These are phyloP conservation scores for Paecilomyces sp. DNA, from an alignment of 2,329 filamentous ascomycete species.

Conservation along the genomic window DNA sequence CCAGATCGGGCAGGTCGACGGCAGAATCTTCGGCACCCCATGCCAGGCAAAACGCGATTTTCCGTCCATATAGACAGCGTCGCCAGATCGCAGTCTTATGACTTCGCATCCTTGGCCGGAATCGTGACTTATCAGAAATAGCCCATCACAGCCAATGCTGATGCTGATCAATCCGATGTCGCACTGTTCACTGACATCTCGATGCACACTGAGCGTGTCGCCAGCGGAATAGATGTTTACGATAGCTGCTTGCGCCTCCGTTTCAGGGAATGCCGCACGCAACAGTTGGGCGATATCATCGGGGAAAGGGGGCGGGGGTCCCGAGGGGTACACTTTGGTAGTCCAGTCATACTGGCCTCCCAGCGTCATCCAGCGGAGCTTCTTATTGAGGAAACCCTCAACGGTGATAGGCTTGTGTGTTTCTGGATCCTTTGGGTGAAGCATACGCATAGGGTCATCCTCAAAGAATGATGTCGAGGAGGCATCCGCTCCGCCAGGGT, in stretches of 20 bases:
- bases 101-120: conserved; percentile 35
- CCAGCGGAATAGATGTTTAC: conserved; percentile 88
- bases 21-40: conserved; percentile 80
- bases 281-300: conserved; percentile 63
- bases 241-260: conserved; percentile 79
- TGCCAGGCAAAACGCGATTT: conserved; percentile 87
- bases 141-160: conserved; percentile 80
- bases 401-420: conserved; percentile 70
- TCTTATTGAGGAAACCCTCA: conserved; percentile 65
- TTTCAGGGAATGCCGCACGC: conserved; percentile 64
- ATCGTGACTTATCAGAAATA: conserved; percentile 76
- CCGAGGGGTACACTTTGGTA: conserved; percentile 67
- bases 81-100: conserved; percentile 70
- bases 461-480: conserved; percentile 43
- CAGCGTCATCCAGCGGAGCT: conserved; percentile 87
- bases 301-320: conserved; percentile 66
- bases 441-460: conserved; percentile 35
- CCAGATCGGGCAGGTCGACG: conserved; percentile 68
- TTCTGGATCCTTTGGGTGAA: conserved; percentile 58
- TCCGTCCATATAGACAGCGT: conserved; percentile 83
- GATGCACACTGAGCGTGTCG: conserved; percentile 85
- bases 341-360: conserved; percentile 98
- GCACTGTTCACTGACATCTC: conserved; percentile 84
- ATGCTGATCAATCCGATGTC: conserved; percentile 74
- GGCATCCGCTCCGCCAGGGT: background rate